Conservation (phyloP, 2,329 filamentous ascomycete genomes). For the Botrytis paeoniae region DNA sequence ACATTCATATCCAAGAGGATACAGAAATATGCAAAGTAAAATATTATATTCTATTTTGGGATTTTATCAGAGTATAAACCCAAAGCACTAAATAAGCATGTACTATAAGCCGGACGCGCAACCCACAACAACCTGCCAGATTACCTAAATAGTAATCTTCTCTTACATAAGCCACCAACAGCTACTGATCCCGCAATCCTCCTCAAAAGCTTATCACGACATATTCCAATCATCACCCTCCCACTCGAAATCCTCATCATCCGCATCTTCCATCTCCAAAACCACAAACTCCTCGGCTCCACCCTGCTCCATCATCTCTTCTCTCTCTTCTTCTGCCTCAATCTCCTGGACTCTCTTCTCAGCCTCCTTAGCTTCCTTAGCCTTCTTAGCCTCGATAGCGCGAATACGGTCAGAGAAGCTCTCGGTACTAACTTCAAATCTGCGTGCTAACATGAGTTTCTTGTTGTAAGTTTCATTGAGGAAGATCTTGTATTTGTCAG, state of each 20-base stretch:
- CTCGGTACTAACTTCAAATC: neutral
- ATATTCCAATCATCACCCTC: neutral
- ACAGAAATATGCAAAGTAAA: neutral
- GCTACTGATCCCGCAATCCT: fast-evolving
- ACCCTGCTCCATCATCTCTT: neutral
- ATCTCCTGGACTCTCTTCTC: neutral
- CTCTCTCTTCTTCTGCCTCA: neutral
- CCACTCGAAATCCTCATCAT: neutral
- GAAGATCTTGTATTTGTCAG: neutral
- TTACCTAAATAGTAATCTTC: neutral
- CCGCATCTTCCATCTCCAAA: neutral
- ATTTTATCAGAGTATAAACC: neutral
- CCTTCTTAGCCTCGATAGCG: neutral
- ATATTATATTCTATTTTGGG: too few relatives aligned
- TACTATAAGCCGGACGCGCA: neutral
- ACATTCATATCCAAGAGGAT: neutral
- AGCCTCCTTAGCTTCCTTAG: neutral
- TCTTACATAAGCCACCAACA: neutral
- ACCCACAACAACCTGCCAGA: too few relatives aligned
- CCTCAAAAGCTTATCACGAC: neutral
- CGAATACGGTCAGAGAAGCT: neutral
- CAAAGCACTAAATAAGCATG: neutral
- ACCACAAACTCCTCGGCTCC: neutral
- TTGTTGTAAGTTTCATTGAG: neutral
- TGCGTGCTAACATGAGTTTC: neutral